Evolutionary conservation across 225 moss, liverwort and hornwort species (phyloP), one percentile per base, ranked within the genome.

Genomic region (Polytrichum commune): DNA sequence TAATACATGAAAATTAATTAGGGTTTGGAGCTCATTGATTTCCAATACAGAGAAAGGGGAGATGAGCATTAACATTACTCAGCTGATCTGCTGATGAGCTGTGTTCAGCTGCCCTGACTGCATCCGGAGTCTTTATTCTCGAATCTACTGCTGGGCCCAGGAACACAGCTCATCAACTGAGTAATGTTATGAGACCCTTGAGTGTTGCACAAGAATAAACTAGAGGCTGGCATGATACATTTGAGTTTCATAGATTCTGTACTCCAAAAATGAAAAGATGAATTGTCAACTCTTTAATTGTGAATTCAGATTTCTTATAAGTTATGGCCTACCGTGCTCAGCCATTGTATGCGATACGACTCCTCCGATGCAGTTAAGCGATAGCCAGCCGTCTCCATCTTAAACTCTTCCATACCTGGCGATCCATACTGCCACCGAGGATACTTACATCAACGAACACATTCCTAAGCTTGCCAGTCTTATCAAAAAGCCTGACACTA

Each of bases 281-380:
- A 46, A 13, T 3, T 46, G 16, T 3, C 46, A 46, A 46, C 46
- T 46, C 46, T 46, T 46, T 16, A 4, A 46, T 4, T 46, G 46
- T 46, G 46, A 46, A 46, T 46, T 46, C 3, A 46, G 0, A 46
- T 46, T 16, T 46, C 46, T 46, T 13, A 46, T 46, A 46, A 56
- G 29, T 9, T 64, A 54, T 54, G 55, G 22, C 64, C 1, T 75
- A 87, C 90, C 76, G 90, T 90, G 61, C 75, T 86, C 72, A 93
- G 74, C 88, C 88, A 93, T 61, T 93, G 92, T 5, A 82, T 75
- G 33, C 84, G 88, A 69, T 88, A 89, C 54, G 77, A 80, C 67
- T 90, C 86, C 80, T 93, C 92, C 10, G 88, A 86, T 53, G 86
- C 84, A 69, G 92, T 93, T 55, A 92, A 81, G 68, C 90, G 78